phyloP scores from a whole-genome alignment of 2,329 filamentous ascomycete species.

The Furcasterigmium furcatum region DNA sequence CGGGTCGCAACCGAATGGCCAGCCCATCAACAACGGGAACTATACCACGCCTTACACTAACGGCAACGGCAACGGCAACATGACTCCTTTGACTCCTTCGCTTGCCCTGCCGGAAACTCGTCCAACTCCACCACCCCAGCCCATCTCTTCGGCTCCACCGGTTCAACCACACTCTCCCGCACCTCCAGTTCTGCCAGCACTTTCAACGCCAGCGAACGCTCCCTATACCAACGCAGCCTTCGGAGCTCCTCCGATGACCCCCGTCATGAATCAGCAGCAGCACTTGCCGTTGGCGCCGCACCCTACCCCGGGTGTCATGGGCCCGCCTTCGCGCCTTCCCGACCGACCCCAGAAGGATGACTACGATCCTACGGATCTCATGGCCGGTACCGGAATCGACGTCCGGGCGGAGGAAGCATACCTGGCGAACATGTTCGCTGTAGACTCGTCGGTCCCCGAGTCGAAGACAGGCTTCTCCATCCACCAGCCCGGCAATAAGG shows the following conservation, averaged over 20 bases:
- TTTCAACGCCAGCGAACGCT: slow-evolving; percentile 6
- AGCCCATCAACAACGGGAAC: slow-evolving; percentile 23
- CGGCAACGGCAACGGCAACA: slow-evolving; percentile 30
- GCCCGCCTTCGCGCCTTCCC: slow-evolving; percentile 56
- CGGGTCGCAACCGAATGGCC: slow-evolving; percentile 15
- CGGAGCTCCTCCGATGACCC: slow-evolving; percentile 6
- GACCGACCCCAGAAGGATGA: slow-evolving; percentile 62
- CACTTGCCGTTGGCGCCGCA: slow-evolving; percentile 12
- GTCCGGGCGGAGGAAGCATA: slow-evolving; percentile 82
- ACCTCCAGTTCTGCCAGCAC: slow-evolving; percentile 9
- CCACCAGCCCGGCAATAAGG: slow-evolving; percentile 51
- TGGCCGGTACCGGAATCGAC: slow-evolving; percentile 84
- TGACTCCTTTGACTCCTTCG: slow-evolving; percentile 24
- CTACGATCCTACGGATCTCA: slow-evolving; percentile 78
- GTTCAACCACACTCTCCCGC: slow-evolving; percentile 5
- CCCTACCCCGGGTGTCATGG: slow-evolving; percentile 42
- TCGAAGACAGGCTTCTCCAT: slow-evolving; percentile 51
- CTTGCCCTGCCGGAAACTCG: slow-evolving; percentile 15
- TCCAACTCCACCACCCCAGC: slow-evolving; percentile 14
- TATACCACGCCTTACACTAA: slow-evolving; percentile 35
- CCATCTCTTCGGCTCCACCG: slow-evolving; percentile 2
- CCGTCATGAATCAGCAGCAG: slow-evolving; percentile 1
- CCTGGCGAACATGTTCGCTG: slow-evolving; percentile 64
- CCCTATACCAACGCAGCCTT: slow-evolving; percentile 17
- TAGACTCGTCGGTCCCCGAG: slow-evolving; percentile 39